Evolutionary conservation across 1,284 basidiomycete species (phyloP).

Genomic region (Ustilago cynodontis): DNA sequence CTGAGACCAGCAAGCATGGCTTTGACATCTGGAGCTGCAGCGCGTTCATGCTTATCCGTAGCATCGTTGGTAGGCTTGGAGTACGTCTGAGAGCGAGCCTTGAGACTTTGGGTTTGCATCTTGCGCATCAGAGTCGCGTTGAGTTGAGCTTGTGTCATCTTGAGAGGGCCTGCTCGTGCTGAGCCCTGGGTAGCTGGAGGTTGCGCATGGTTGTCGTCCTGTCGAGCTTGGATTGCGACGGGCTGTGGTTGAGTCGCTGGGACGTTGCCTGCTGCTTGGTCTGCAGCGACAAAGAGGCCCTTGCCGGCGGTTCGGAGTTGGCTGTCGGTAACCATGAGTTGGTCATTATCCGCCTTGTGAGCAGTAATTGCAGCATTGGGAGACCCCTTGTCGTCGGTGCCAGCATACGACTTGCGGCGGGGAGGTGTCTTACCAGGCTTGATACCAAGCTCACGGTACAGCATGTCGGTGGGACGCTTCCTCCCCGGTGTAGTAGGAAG

Average conservation of each 20-base stretch:
- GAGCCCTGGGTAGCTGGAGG: conserved; percentile 5
- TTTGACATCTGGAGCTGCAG: conserved; percentile 34
- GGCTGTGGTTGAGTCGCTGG: conserved; percentile 25
- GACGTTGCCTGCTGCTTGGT: conserved; percentile 40
- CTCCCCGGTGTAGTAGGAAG: conserved; percentile 29
- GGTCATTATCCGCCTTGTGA: conserved; percentile 18
- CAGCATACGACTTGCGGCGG: conserved; percentile 24
- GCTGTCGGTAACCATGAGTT: conserved; percentile 39
- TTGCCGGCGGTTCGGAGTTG: conserved; percentile 50
- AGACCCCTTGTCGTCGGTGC: conserved; percentile 34
- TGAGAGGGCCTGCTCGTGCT: conserved; percentile 31
- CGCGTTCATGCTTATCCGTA: conserved; percentile 5
- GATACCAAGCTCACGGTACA: conserved; percentile 44
- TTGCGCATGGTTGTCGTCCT: neutral
- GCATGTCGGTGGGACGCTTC: conserved; percentile 39
- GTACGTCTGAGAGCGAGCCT: conserved; percentile 34
- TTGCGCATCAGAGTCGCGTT: conserved; percentile 57
- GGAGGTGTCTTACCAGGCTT: conserved; percentile 23
- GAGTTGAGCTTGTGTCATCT: conserved; percentile 54
- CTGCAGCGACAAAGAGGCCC: conserved; percentile 48
- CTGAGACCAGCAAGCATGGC: conserved; percentile 33
- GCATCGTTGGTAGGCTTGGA: conserved; percentile 21
- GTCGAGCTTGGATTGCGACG: conserved; percentile 17
- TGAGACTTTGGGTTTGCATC: conserved; percentile 51
- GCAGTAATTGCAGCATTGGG: conserved; percentile 20